These are phyloP conservation scores for Polygonum maritimum DNA, from an alignment of 148 eudicot species.

Conservation along the genomic window DNA sequence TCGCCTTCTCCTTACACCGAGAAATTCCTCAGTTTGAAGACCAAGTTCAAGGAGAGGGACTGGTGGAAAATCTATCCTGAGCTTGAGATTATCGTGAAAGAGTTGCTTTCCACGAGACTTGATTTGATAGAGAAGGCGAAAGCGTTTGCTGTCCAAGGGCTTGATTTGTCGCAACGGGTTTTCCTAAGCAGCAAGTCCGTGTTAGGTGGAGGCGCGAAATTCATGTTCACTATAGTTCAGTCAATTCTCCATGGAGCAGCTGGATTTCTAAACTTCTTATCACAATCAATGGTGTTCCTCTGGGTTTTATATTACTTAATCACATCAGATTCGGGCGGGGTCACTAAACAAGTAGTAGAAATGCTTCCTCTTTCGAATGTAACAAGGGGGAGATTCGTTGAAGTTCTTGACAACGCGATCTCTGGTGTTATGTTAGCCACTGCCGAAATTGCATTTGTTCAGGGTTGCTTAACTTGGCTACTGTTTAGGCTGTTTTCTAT, in stretches of 20 bases:
- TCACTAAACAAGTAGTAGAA: conserved; percentile 69
- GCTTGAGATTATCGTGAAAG: conserved; percentile 54
- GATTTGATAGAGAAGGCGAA: conserved; percentile 75
- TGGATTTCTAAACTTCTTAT: conserved; percentile 66
- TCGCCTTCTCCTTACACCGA: conserved; percentile 63
- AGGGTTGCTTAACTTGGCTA: conserved; percentile 95
- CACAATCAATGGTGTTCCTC: conserved; percentile 78
- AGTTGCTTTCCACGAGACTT: conserved; percentile 37
- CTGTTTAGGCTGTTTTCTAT: conserved; percentile 71
- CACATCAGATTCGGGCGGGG: conserved; percentile 92
- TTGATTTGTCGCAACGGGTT: conserved; percentile 60
- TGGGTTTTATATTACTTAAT: conserved; percentile 93
- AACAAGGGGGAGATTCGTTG: conserved; percentile 70
- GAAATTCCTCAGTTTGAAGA: conserved; percentile 49
- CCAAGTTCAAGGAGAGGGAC: conserved; percentile 53
- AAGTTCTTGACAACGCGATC: conserved; percentile 77
- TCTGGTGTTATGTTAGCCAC: conserved; percentile 84
- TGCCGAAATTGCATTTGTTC: conserved; percentile 69
- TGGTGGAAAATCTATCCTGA: conserved; percentile 69
- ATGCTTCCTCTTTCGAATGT: conserved; percentile 67
- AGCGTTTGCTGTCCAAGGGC: conserved; percentile 72
- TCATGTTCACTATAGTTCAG: conserved; percentile 45
- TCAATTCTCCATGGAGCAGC: conserved; percentile 93
- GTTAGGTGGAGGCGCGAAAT: conserved; percentile 67
- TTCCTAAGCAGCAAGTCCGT: conserved; percentile 60